phyloP scores from a whole-genome alignment of 441 rosid genomes.

The Erodium texanum region DNA sequence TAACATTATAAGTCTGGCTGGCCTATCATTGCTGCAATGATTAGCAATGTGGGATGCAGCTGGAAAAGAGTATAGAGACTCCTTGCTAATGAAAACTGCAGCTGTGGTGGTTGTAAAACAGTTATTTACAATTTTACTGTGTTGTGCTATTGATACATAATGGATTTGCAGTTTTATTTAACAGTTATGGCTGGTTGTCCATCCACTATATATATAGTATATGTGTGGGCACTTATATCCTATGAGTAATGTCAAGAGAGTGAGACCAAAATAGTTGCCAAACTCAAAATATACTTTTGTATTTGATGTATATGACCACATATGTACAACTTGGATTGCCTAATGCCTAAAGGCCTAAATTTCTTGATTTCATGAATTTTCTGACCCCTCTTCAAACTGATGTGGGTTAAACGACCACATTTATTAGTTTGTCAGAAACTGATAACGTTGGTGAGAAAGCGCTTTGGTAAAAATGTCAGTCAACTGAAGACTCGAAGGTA shows the following conservation, averaged over 20 bases:
- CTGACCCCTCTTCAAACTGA: no score
- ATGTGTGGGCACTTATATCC: background rate
- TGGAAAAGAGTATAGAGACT: background rate
- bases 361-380: no score
- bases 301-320: no score
- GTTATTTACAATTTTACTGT: background rate
- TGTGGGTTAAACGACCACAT: no score
- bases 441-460: no score
- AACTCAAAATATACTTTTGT: no score
- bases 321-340: no score
- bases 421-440: no score
- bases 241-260: background rate
- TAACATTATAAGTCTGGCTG: background rate
- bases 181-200: background rate
- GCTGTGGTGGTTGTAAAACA: background rate
- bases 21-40: background rate
- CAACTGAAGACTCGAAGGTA: background rate
- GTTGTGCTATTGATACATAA: background rate
- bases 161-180: background rate
- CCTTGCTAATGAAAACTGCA: background rate
- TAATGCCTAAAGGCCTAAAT: no score
- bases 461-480: no score
- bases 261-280: background rate
- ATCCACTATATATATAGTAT: background rate
- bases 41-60: background rate